Percentiles rank a stretch among this genome's conserved stretches.
Conservation (phyloP, 192 early-diverging fungal genomes). For the Endogone sp. region DNA sequence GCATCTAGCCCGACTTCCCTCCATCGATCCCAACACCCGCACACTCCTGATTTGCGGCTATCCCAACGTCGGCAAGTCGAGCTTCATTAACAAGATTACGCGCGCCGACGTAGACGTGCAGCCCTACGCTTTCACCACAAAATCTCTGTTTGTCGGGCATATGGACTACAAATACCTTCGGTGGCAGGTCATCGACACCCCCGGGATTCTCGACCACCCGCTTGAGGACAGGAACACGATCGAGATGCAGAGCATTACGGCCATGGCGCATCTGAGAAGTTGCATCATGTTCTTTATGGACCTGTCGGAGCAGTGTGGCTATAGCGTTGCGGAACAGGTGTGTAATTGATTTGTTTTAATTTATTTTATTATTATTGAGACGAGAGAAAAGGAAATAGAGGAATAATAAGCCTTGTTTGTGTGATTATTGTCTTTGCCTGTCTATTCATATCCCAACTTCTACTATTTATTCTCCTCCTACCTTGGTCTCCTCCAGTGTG, state of each 20-base stretch:
- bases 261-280: slow-evolving; percentile 94
- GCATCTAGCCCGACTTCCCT: slow-evolving; percentile 97
- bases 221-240: slow-evolving; percentile 99
- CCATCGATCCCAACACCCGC: slow-evolving; percentile 99
- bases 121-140: slow-evolving; percentile 99
- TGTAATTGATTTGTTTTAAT: too few species aligned
- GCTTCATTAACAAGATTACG: slow-evolving; percentile 99
- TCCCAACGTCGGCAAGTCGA: slow-evolving; percentile 99
- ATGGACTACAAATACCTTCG: slow-evolving; percentile 99
- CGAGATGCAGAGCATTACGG: slow-evolving; percentile 99
- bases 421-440: not conserved
- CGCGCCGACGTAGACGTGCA: slow-evolving; percentile 99
- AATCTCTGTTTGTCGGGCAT: slow-evolving; percentile 99
- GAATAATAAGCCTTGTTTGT: too few species aligned
- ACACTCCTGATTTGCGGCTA: slow-evolving; percentile 99
- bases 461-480: slow-evolving; percentile 6
- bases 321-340: slow-evolving; percentile 92
- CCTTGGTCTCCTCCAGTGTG: slow-evolving; percentile 39
- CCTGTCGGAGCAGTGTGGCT: slow-evolving; percentile 97
- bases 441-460: slow-evolving; percentile 9
- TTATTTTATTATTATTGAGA: not conserved
- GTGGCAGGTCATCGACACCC: slow-evolving; percentile 99
- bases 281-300: slow-evolving; percentile 98
- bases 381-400: not conserved
- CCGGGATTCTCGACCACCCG: slow-evolving; percentile 99